Evolutionary conservation across 2,329 filamentous ascomycete genomes (phyloP).

Genomic region (Mollisiaceae sp.): DNA sequence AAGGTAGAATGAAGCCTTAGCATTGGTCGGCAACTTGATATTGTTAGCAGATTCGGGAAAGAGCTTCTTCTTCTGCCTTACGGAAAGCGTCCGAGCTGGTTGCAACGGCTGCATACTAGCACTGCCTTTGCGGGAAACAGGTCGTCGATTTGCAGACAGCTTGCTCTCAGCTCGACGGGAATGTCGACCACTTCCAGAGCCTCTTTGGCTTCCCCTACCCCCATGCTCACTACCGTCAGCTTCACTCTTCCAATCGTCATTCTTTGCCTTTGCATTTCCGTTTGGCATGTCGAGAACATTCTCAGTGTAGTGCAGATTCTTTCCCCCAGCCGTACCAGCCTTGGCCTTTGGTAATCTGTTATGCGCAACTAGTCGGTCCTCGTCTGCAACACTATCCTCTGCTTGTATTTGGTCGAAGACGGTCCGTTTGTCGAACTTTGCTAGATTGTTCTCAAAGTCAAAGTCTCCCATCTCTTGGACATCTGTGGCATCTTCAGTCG

Average conservation of each 20-base stretch:
- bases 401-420: conserved; percentile 92
- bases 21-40: conserved; percentile 33
- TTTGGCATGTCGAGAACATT: conserved; percentile 77
- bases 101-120: conserved; percentile 30
- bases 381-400: conserved; percentile 87
- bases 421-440: conserved; percentile 91
- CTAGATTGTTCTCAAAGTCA: conserved; percentile 87
- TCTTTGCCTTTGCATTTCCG: conserved; percentile 36
- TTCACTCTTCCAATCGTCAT: conserved; percentile 70
- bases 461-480: conserved; percentile 94
- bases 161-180: conserved; percentile 46
- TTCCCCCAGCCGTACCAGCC: conserved; percentile 77
- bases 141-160: conserved; percentile 40
- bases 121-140: conserved; percentile 43
- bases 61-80: conserved; percentile 27
- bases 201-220: conserved; percentile 37
- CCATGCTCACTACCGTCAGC: conserved; percentile 45
- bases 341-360: conserved; percentile 68
- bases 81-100: conserved; percentile 37
- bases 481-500: conserved; percentile 93
- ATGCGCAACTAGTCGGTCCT: conserved; percentile 87
- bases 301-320: conserved; percentile 90
- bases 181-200: conserved; percentile 48
- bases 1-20: conserved; percentile 53
- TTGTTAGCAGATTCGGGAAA: conserved; percentile 23